Evolutionary conservation across 176 grass and related monocot species (phyloP), one percentile per base, ranked within the genome.

Genomic region (Phoenix roebelenii): DNA sequence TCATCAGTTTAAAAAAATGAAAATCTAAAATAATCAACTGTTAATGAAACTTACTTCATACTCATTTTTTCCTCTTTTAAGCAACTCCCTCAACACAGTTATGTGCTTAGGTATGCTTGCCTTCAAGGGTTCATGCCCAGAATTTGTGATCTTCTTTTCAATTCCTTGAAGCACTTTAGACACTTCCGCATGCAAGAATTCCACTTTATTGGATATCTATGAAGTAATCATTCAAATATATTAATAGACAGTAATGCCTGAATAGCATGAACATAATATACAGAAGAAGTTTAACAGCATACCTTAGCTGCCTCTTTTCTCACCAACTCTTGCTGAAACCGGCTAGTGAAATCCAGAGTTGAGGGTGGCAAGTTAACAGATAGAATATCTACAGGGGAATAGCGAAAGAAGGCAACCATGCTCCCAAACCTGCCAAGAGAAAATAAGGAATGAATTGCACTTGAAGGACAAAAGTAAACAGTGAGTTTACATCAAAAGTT

Each of bases 401-500:
- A 96, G 20, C 72, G 80, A 72, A 96, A 96, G 58, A 80, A 77
- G 3, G 91, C 86, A 60, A 88, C 91, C 91, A 90, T 82, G 70
- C 77, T 85, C 66, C 91, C 86, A 71, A 79, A 87, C 79, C 91
- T 96, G 71, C 80, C 74, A 63, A 49, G 67, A 44, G 68, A 60
- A 26, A 56, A 55, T 51, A 77, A 51, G 3, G 28, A 55, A 71
- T 22, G 68, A 81, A 64, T 49, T 50, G 28, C 25, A 58, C 3
- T 66, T 29, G 15, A 55, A 25, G 19, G 25, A 54, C 17, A 54
- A 54, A 14, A 44, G 20, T 52, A 12, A 18, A 19, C 24, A 19
- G 25, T n/a, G 25, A 67, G 10, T 16, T 67, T 39, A 50, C 5
- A 55, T 55, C 52, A 55, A 54, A 55, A 17, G 26, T 55, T 30